phyloP scores from a whole-genome alignment of 192 early-diverging fungal species.

The Podila horticola region DNA sequence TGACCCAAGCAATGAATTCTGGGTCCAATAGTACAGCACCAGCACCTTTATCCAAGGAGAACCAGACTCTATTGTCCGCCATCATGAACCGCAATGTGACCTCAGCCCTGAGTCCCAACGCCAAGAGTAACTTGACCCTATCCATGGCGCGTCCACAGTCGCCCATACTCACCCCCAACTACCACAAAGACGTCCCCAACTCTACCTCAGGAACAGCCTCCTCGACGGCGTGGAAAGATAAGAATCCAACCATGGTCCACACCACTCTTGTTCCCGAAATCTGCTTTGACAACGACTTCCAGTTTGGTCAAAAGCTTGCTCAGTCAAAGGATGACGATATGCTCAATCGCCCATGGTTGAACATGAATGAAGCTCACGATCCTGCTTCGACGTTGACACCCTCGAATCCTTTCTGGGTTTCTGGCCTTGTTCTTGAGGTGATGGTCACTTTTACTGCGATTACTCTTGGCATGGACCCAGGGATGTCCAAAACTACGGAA shows the following conservation, averaged over 20 bases:
- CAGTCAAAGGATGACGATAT: constrained; percentile 15
- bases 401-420: constrained; percentile 13
- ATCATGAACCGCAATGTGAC: constrained; percentile 38
- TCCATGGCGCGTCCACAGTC: constrained; percentile 35
- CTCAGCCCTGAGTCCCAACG: constrained; percentile 27
- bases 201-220: constrained; percentile 30
- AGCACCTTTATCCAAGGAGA: constrained; percentile 42
- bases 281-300: constrained; percentile 40
- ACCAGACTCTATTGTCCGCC: constrained; percentile 32
- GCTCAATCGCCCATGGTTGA: constrained; percentile 42
- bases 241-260: constrained; percentile 51
- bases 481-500: not conserved
- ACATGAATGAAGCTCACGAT: not conserved
- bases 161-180: constrained; percentile 39
- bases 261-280: constrained; percentile 45
- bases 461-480: not conserved
- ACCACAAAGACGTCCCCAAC: constrained; percentile 47
- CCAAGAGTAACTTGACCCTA: constrained; percentile 36
- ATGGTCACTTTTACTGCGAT: constrained; percentile 24
- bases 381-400: not conserved
- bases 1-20: constrained; percentile 19
- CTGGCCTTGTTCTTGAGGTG: constrained; percentile 26
- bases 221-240: constrained; percentile 42
- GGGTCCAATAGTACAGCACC: not conserved
- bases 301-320: constrained; percentile 21